Percentiles rank a stretch among this genome's conserved stretches.
phyloP scores from a whole-genome alignment of 1,139 yeast species.

The Yamadazyma atlantica region DNA sequence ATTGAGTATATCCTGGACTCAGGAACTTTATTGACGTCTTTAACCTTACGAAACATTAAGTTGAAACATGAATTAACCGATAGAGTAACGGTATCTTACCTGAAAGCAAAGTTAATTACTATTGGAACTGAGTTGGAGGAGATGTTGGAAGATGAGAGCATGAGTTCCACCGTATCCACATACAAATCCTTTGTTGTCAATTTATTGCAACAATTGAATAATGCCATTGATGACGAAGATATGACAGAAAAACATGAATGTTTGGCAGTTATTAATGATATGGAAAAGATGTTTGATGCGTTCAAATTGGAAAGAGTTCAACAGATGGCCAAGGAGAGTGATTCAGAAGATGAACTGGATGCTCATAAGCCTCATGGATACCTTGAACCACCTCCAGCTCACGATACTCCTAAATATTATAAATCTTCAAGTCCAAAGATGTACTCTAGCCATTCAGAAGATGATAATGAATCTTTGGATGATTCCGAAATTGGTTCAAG shows the following conservation, averaged over 20 bases:
- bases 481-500: slow-evolving; percentile 32
- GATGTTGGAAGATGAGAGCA: slow-evolving; percentile 28
- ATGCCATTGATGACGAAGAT: slow-evolving; percentile 50
- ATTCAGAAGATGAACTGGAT: slow-evolving; percentile 7
- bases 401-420: slow-evolving; percentile 3
- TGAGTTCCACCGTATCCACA: slow-evolving; percentile 39
- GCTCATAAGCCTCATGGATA: slow-evolving; percentile 4
- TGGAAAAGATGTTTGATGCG: slow-evolving; percentile 62
- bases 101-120: slow-evolving; percentile 53
- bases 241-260: slow-evolving; percentile 55
- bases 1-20: slow-evolving; percentile 54
- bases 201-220: slow-evolving; percentile 50
- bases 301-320: slow-evolving; percentile 35
- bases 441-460: slow-evolving; percentile 10
- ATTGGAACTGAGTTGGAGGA: slow-evolving; percentile 56
- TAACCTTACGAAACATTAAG: slow-evolving; percentile 48
- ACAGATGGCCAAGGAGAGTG: slow-evolving; percentile 14
- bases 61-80: slow-evolving; percentile 50
- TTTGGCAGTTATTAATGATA: slow-evolving; percentile 57
- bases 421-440: not conserved
- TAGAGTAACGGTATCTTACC: slow-evolving; percentile 51
- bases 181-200: slow-evolving; percentile 54
- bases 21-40: slow-evolving; percentile 55
- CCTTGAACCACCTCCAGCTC: slow-evolving; percentile 4
- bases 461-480: slow-evolving; percentile 21